A percentile compares a stretch with the other conserved stretches of the same genome.
These are phyloP conservation scores for Neocatenulostroma microsporum DNA, from an alignment of 2,329 filamentous ascomycete genomes.

Conservation along the genomic window DNA sequence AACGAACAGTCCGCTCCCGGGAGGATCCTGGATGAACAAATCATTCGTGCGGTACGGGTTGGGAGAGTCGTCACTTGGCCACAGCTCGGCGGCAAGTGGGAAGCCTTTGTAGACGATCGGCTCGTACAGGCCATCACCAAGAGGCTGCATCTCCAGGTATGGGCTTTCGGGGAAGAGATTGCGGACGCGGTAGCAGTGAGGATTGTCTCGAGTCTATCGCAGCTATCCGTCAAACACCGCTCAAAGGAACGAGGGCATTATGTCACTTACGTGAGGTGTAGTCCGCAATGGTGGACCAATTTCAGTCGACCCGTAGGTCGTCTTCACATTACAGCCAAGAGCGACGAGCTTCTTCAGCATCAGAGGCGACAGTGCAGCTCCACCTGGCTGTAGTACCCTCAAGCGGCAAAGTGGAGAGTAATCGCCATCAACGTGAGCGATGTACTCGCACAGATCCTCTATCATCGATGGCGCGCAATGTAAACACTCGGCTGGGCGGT, in stretches of 20 bases:
- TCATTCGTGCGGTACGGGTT: conserved; percentile 4
- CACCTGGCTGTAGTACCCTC: conserved; percentile 1
- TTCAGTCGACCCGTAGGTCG: conserved; percentile 3
- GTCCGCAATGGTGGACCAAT: conserved; percentile 2
- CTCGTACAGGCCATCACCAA: conserved; percentile 2
- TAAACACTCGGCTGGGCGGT: background rate
- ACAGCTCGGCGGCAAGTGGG: conserved; percentile 2
- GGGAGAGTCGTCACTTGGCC: background rate
- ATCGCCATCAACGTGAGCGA: background rate
- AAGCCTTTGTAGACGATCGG: conserved; percentile 4
- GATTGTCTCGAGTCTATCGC: background rate
- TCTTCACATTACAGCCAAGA: conserved; percentile 2
- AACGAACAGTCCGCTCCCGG: background rate
- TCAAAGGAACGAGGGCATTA: no score
- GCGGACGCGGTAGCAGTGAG: conserved; percentile 2
- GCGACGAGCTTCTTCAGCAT: conserved; percentile 1
- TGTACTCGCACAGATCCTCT: conserved; percentile 3
- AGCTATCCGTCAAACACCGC: no score
- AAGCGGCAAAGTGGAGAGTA: background rate
- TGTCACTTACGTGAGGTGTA: background rate
- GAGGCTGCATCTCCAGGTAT: background rate
- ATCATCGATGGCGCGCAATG: conserved; percentile 2
- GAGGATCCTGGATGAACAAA: conserved; percentile 1
- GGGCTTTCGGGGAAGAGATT: background rate
- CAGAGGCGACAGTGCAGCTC: background rate